These are phyloP conservation scores for Candida nemodendra DNA, from an alignment of 805 yeast genomes.

Conservation along the genomic window DNA sequence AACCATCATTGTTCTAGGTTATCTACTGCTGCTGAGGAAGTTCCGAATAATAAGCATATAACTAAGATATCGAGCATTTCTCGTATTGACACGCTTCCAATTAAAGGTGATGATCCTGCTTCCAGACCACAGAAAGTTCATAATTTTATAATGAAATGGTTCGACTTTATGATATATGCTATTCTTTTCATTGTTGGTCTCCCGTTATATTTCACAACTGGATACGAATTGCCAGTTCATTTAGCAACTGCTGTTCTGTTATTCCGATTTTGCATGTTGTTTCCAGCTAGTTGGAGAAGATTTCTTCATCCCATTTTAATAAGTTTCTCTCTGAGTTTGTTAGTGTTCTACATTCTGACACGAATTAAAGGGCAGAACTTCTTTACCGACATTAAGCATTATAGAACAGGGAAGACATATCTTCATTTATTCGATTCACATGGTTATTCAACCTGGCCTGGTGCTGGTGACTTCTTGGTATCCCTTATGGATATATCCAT, in stretches of 20 bases:
- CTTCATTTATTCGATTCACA: constrained; percentile 50
- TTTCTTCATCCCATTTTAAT: constrained; percentile 71
- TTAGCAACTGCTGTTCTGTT: constrained; percentile 56
- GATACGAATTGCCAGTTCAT: constrained; percentile 61
- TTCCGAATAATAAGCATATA: too few relatives aligned
- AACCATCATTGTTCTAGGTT: background rate
- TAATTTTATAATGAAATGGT: constrained; percentile 31
- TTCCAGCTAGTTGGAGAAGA: constrained; percentile 48
- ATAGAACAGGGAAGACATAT: constrained; percentile 70
- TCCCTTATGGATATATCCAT: constrained; percentile 76
- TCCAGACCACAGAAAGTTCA: constrained; percentile 1
- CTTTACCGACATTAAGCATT: constrained; percentile 48
- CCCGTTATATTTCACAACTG: constrained; percentile 58
- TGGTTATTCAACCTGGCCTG: constrained; percentile 52
- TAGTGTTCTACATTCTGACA: constrained; percentile 60
- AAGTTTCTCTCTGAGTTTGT: constrained; percentile 61
- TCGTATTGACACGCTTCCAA: background rate
- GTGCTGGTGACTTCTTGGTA: constrained; percentile 74
- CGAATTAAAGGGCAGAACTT: constrained; percentile 52
- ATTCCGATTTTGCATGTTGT: constrained; percentile 46
- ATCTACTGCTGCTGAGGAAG: background rate
- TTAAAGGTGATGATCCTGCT: background rate
- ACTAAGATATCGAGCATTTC: too few relatives aligned
- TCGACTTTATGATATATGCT: constrained; percentile 55
- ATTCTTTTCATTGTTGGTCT: constrained; percentile 52